Percentiles rank a stretch among this genome's conserved stretches.
phyloP scores from a whole-genome alignment of 228 moss, liverwort and hornwort species.

The Sphagnum fallax region DNA sequence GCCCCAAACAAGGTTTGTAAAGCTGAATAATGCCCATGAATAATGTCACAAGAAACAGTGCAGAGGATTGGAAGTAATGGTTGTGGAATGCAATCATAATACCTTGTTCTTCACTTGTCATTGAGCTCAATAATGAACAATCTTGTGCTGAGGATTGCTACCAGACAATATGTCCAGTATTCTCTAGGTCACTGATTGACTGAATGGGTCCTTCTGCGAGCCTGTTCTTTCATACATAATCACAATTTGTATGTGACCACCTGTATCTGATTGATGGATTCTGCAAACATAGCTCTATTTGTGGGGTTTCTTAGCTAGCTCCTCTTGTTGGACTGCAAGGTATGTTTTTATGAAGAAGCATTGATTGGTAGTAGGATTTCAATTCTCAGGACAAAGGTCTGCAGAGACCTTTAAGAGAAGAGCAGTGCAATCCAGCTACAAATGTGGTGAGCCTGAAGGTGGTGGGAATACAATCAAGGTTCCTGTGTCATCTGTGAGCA shows the following conservation, averaged over 20 bases:
- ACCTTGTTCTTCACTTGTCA: no score
- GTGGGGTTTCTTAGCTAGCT: not conserved
- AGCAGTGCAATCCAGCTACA: not conserved
- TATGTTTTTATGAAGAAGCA: not conserved
- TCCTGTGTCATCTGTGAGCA: not conserved
- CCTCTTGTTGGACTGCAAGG: not conserved
- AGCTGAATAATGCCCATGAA: no score
- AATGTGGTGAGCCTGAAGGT: not conserved
- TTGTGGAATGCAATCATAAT: no score
- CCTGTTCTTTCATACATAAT: no score
- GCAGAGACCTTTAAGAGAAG: conserved; percentile 7
- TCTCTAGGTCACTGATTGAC: not conserved
- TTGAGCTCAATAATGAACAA: no score
- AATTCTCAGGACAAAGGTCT: not conserved
- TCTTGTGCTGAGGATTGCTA: no score
- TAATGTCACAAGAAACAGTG: no score
- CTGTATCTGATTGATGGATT: not conserved
- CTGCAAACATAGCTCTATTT: not conserved
- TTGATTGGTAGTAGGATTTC: not conserved
- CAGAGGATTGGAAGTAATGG: no score
- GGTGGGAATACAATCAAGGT: not conserved
- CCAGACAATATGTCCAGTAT: not conserved
- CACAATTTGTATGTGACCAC: no score
- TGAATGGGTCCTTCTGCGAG: no score
- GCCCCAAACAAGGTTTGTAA: no score